Percentiles rank a stretch among this genome's conserved stretches.
phyloP scores from a whole-genome alignment of 148 eudicot genomes.

The Cornus kousa region DNA sequence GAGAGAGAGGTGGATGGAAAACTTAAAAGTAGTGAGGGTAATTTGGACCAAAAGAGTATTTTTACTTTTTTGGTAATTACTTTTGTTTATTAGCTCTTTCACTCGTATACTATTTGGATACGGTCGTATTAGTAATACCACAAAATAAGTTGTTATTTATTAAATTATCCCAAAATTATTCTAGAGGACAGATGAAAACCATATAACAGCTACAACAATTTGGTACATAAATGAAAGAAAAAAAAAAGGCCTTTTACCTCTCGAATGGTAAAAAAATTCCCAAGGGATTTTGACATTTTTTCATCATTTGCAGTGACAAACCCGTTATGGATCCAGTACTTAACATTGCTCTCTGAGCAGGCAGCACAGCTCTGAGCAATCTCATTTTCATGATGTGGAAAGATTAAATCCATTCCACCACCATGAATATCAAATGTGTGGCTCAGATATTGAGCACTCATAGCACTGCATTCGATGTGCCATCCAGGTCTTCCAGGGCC shows the following conservation, averaged over 20 bases:
- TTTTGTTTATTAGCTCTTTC: no score
- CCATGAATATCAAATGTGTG: conserved; percentile 84
- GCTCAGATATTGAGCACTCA: conserved; percentile 78
- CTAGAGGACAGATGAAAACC: neutral
- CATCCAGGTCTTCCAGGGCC: conserved; percentile 99
- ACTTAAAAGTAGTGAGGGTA: no score
- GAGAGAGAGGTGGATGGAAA: no score
- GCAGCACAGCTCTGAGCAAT: conserved; percentile 96
- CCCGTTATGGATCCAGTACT: conserved; percentile 89
- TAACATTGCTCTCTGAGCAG: conserved; percentile 63
- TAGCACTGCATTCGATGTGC: conserved; percentile 99
- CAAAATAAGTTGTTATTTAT: no score
- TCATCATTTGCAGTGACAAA: conserved; percentile 78
- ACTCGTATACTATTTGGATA: no score
- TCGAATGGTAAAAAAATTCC: conserved; percentile 85
- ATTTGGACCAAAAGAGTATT: no score
- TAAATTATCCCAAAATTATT: neutral
- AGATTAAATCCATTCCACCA: conserved; percentile 91
- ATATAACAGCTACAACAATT: no score
- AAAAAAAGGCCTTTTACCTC: conserved; percentile 56
- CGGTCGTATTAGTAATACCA: no score
- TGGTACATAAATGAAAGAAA: no score
- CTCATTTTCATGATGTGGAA: conserved; percentile 97
- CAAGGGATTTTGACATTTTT: conserved; percentile 89
- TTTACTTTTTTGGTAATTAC: no score